Conservation (phyloP, 768 basidiomycete genomes). For the Mrakia gelida region DNA sequence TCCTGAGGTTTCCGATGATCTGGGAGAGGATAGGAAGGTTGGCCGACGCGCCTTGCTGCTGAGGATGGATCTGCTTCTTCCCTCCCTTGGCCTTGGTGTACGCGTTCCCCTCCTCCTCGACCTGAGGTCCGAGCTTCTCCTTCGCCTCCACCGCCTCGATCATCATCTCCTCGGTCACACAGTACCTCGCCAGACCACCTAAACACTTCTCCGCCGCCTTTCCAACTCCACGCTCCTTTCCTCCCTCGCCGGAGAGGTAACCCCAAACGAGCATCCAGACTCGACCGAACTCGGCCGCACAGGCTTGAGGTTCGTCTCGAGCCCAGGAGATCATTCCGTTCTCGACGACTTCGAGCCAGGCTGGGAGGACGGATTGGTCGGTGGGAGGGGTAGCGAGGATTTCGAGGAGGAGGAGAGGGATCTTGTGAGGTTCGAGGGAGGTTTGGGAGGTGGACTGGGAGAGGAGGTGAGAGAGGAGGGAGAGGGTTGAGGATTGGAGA, state of each 20-base stretch:
- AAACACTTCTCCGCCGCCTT: conserved; percentile 41
- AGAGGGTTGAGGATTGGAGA: conserved; percentile 80
- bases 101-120: not conserved
- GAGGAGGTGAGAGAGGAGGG: conserved; percentile 77
- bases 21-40: conserved; percentile 23
- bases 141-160: conserved; percentile 39
- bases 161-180: conserved; percentile 65
- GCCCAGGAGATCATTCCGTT: conserved; percentile 65
- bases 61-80: conserved; percentile 31
- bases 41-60: conserved; percentile 26
- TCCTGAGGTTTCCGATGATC: conserved; percentile 29
- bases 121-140: conserved; percentile 1
- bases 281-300: conserved; percentile 55
- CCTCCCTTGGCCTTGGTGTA: conserved; percentile 8
- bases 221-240: conserved; percentile 37
- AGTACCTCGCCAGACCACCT: conserved; percentile 55
- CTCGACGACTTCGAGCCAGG: conserved; percentile 75
- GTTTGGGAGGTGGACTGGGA: conserved; percentile 40
- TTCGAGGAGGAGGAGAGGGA: conserved; percentile 58
- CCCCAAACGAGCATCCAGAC: conserved; percentile 71
- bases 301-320: conserved; percentile 51
- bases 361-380: conserved; percentile 63
- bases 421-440: conserved; percentile 41
- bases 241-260: conserved; percentile 25
- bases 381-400: conserved; percentile 65